Conservation (phyloP, 306 rosid genomes). For the Hylodesmum podocarpum region DNA sequence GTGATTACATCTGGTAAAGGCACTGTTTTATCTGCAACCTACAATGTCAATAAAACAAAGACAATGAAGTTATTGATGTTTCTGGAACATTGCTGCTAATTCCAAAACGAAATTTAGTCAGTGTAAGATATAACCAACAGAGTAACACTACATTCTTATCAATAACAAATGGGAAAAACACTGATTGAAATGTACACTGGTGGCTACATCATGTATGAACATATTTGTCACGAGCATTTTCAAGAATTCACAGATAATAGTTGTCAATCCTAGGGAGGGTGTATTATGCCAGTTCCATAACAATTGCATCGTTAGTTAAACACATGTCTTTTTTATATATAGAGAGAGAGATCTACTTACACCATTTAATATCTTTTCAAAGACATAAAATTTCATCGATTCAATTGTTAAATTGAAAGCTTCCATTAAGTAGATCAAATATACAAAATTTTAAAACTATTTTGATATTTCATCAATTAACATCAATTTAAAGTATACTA, state of each 20-base stretch:
- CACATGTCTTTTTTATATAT: background rate
- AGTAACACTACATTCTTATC: conserved; percentile 18
- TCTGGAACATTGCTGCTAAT: conserved; percentile 20
- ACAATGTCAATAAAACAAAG: conserved; percentile 30
- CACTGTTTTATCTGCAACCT: conserved; percentile 56
- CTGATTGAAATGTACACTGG: background rate
- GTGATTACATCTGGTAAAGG: conserved; percentile 60
- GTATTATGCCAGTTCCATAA: conserved; percentile 4
- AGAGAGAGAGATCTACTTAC: background rate
- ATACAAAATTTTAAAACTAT: background rate
- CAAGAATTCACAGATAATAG: conserved; percentile 3
- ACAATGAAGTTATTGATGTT: conserved; percentile 14
- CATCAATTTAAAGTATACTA: background rate
- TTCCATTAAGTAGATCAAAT: background rate
- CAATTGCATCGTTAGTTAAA: background rate
- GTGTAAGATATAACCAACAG: conserved; percentile 10
- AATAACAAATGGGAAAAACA: conserved; percentile 2
- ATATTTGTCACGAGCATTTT: conserved; percentile 10
- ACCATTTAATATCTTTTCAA: background rate
- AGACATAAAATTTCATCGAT: background rate
- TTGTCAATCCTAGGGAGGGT: conserved; percentile 17
- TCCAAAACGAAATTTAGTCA: background rate
- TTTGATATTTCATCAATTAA: background rate
- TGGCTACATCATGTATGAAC: conserved; percentile 1
- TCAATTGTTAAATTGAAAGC: background rate